Percentiles rank a stretch among this genome's conserved stretches.
Evolutionary conservation across 2,329 filamentous ascomycete genomes (phyloP).

Genomic region (Ilyonectria destructans): DNA sequence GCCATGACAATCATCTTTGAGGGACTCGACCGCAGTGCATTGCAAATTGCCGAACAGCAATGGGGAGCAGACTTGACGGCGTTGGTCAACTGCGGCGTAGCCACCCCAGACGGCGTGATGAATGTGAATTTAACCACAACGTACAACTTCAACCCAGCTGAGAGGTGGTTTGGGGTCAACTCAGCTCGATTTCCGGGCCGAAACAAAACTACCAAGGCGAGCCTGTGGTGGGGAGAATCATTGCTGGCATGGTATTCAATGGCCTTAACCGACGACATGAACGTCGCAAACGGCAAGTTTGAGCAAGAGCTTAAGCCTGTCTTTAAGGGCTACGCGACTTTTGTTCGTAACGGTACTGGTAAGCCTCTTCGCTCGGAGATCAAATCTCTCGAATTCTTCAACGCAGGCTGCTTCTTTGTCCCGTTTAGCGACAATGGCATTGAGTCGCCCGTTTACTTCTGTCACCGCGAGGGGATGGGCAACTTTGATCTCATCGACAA

Average conservation of each 20-base stretch:
- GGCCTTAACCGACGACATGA: too few relatives aligned
- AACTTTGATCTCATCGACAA: too few relatives aligned
- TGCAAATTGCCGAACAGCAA: background rate
- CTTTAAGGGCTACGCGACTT: background rate
- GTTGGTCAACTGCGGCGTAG: background rate
- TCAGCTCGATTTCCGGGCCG: background rate
- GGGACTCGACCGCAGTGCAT: background rate
- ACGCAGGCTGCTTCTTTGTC: background rate
- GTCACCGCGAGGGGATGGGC: too few relatives aligned
- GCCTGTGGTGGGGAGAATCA: slow-evolving; percentile 19
- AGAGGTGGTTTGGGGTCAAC: background rate
- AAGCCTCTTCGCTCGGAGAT: background rate
- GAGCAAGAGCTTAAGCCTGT: too few relatives aligned
- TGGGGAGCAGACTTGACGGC: slow-evolving; percentile 5
- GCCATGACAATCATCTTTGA: background rate
- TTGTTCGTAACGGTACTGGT: background rate
- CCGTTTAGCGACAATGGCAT: too few relatives aligned
- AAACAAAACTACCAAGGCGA: background rate
- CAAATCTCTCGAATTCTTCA: background rate
- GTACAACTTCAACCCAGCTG: slow-evolving; percentile 1
- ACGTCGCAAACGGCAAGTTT: too few relatives aligned
- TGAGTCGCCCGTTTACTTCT: too few relatives aligned
- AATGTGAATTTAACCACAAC: background rate
- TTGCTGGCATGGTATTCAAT: background rate
- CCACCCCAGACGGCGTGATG: background rate